Conservation (phyloP, 495 filamentous ascomycete genomes). For the Hypoxylon cercidicola region DNA sequence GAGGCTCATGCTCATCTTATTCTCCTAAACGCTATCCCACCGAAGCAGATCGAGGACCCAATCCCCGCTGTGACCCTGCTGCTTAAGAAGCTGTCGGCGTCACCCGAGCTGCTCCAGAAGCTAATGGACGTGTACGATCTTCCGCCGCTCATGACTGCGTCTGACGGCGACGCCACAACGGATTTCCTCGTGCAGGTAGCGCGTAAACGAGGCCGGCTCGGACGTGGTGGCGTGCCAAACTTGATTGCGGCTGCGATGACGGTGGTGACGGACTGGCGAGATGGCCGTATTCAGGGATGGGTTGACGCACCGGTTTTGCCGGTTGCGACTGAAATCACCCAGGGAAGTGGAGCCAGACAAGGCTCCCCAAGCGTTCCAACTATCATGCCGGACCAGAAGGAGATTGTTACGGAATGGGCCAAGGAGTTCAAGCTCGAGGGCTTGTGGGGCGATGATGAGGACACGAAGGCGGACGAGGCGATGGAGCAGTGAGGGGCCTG, state of each 20-base stretch:
- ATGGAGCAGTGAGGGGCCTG: constrained; percentile 45
- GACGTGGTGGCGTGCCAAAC: constrained; percentile 92
- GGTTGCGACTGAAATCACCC: constrained; percentile 56
- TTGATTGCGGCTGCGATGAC: constrained; percentile 86
- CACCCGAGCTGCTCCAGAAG: constrained; percentile 75
- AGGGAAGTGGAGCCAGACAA: constrained; percentile 45
- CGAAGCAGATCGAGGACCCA: constrained; percentile 93
- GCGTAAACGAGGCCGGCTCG: constrained; percentile 87
- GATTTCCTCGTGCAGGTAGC: constrained; percentile 96
- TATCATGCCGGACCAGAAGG: constrained; percentile 73
- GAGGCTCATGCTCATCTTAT: constrained; percentile 86
- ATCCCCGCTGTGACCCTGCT: constrained; percentile 85
- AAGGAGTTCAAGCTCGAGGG: constrained; percentile 96
- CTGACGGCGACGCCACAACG: constrained; percentile 79
- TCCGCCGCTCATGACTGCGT: constrained; percentile 73
- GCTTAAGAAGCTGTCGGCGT: constrained; percentile 77
- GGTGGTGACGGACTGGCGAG: constrained; percentile 94
- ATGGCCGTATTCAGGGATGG: constrained; percentile 96
- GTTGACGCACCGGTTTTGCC: constrained; percentile 74
- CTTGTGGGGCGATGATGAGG: constrained; percentile 74
- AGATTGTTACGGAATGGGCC: constrained; percentile 93
- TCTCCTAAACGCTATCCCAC: constrained; percentile 89
- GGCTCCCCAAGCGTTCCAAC: constrained; percentile 7
- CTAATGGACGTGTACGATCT: constrained; percentile 84
- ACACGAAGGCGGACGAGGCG: constrained; percentile 36